Base-by-base conservation (phyloP, 106 monocot genomes). In the Posidonia australis region DNA sequence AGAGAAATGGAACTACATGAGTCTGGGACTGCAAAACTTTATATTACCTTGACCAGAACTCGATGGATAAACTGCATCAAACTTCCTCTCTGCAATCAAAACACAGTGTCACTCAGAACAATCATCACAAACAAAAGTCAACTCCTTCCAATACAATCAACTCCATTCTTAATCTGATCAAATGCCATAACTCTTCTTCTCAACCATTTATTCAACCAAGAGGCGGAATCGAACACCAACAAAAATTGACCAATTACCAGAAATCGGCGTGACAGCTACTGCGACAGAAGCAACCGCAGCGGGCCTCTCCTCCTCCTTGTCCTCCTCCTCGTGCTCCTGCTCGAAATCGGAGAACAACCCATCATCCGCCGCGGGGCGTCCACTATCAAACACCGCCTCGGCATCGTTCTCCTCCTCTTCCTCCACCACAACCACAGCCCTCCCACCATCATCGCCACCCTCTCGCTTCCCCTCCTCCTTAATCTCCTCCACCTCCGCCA, bases 291-390 rank as follows among this genome's bases (percentile, higher is more conserved):
- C 51, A 14, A 47, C 66, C 14, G 59, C 19, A 10, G 63, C 27
- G 7, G 60, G 29, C 25, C 60, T 31, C 30, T 36, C 28, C 19
- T 73, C 70, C 60, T 67, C 76, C 18, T 62, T 65, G 18, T 70
- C 70, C 45, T 82, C 82, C 10, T 73, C 70, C 49, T 62, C 70
- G n/a, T 58, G 79, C 30, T 44, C 45, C 26, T 80, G 77, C 51
- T 78, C 81, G 29, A 22, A 70, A 64, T 85, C 81, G 19, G 78
- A 81, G 58, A 85, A 85, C 81, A 79, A 44, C 41, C 70, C 79
- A 32, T 77, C 75, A 13, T 82, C 86, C 25, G 53, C 69, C 11
- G 77, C 75, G 3, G 76, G 18, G 44, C 79, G 30, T 23, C 79
- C 79, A 32, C 81, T 79, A 60, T 86, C 85, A 44, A 77, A 81